A percentile compares a stretch with the other conserved stretches of the same genome.
phyloP scores from a whole-genome alignment of 257 asterid genomes.

The Solanum pimpinellifolium region DNA sequence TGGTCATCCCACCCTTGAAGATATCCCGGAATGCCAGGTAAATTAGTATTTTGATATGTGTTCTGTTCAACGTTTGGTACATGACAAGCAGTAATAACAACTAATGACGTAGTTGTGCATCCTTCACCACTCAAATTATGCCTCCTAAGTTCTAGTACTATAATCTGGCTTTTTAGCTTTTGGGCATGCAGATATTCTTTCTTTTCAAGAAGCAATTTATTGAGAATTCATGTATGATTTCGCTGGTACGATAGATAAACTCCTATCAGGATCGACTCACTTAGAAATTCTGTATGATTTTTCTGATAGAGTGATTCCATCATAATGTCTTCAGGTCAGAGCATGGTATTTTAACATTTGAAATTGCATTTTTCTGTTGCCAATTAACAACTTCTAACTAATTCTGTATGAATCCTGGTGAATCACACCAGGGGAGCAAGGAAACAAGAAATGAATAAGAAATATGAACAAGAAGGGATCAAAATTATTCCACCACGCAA shows the following conservation, averaged over 20 bases:
- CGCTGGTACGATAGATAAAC: not conserved
- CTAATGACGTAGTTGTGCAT: not conserved
- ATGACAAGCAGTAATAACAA: not conserved
- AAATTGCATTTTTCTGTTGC: not conserved
- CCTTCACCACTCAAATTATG: not conserved
- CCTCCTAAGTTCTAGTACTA: not conserved
- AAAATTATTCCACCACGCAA: not conserved
- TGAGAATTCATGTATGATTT: not conserved
- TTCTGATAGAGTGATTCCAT: not conserved
- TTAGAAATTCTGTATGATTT: not conserved
- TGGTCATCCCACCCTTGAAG: constrained; percentile 94
- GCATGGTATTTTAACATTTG: not conserved
- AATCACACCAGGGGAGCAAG: not conserved
- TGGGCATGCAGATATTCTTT: not conserved
- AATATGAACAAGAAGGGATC: not conserved
- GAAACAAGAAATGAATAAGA: not conserved
- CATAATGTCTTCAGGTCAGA: not conserved
- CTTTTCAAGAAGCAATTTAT: not conserved
- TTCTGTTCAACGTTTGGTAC: not conserved
- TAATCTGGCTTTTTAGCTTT: not conserved
- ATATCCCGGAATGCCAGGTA: constrained; percentile 54
- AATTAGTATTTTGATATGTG: not conserved
- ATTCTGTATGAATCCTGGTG: not conserved
- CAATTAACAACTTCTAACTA: not conserved
- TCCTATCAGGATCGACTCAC: not conserved